Evolutionary conservation across 1,284 basidiomycete species (phyloP).

Genomic region (Phaffia rhodozyma): DNA sequence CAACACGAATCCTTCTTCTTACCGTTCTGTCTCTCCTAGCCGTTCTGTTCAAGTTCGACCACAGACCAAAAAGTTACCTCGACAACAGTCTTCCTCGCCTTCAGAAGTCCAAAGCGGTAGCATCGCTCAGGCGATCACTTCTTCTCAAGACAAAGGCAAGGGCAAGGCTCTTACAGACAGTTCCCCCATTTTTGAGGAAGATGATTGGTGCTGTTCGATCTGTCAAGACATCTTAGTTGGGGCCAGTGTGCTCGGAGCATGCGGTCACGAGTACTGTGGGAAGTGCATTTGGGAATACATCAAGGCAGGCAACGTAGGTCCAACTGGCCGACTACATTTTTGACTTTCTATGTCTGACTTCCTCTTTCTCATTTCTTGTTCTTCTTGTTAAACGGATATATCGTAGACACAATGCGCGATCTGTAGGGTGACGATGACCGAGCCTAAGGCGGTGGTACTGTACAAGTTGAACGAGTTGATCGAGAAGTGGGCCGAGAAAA

Average conservation of each 20-base stretch:
- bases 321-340: neutral
- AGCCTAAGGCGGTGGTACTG: neutral
- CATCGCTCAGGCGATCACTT: neutral
- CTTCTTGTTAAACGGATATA: no score
- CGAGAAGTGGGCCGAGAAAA: neutral
- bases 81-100: neutral
- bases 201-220: constrained; percentile 2
- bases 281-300: constrained; percentile 8
- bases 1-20: no score
- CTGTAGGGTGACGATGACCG: neutral
- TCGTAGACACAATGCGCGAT: neutral
- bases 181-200: neutral
- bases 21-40: neutral
- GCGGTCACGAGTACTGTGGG: constrained; percentile 4
- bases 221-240: constrained; percentile 6
- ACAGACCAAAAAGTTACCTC: no score
- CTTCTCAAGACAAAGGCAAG: neutral
- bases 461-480: neutral
- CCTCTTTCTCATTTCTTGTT: neutral
- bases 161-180: neutral
- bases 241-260: neutral
- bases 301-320: constrained; percentile 1
- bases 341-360: neutral
- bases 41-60: neutral
- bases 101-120: neutral